Conservation (phyloP, 306 rosid genomes). For the Psophocarpus tetragonolobus region DNA sequence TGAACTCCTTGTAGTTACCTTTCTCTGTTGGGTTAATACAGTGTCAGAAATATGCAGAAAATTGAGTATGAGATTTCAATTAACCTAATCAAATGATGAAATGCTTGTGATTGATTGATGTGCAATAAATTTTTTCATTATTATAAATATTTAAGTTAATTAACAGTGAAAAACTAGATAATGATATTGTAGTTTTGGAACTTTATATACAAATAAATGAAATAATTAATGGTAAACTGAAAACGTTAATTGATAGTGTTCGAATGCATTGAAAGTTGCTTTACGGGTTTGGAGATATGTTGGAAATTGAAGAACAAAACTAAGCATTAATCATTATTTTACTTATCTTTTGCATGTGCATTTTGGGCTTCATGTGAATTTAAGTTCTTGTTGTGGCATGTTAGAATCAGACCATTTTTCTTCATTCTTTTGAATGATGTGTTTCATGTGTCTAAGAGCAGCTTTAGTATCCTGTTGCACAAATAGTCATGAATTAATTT, state of each 20-base stretch:
- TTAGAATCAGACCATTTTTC: neutral
- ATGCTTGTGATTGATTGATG: slow-evolving; percentile 6
- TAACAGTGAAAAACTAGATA: neutral
- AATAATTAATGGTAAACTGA: neutral
- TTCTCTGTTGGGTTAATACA: neutral
- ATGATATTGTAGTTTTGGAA: neutral
- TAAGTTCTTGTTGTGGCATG: neutral
- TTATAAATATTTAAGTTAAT: neutral
- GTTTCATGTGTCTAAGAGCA: neutral
- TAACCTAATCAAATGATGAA: neutral
- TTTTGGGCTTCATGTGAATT: neutral
- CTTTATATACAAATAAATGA: neutral
- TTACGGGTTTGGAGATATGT: slow-evolving; percentile 6
- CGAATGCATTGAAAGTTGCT: neutral
- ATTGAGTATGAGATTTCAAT: neutral
- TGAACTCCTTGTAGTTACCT: neutral
- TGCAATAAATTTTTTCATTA: neutral
- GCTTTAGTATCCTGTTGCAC: neutral
- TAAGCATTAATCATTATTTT: neutral
- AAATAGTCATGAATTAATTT: neutral
- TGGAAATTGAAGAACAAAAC: neutral
- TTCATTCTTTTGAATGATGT: neutral
- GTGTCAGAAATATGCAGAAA: neutral
- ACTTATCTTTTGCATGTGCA: neutral
- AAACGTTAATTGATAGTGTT: slow-evolving; percentile 2